Conservation (phyloP, 2,329 filamentous ascomycete genomes). For the Salinomyces thailandicus region DNA sequence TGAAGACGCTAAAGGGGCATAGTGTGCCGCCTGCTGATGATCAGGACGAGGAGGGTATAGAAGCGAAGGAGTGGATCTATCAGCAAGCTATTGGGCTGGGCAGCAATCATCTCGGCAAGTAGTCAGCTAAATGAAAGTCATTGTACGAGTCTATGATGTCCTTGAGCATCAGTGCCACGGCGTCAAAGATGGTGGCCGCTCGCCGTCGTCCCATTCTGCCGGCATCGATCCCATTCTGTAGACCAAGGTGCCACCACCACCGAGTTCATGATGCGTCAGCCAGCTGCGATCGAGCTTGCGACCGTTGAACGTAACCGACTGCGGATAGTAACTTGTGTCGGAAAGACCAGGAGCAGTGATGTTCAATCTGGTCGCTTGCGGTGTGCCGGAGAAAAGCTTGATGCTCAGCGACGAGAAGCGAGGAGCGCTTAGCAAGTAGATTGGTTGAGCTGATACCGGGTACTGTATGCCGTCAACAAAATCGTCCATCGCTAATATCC, state of each 20-base stretch:
- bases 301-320: background rate
- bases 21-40: constrained; percentile 20
- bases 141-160: background rate
- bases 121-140: too few relatives aligned
- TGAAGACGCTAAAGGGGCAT: constrained; percentile 30
- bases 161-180: background rate
- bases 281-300: background rate
- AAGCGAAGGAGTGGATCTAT: constrained; percentile 34
- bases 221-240: background rate
- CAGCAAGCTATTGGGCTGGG: constrained; percentile 29
- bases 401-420: background rate
- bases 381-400: background rate
- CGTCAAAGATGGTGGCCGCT: background rate
- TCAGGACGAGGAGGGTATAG: constrained; percentile 27
- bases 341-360: background rate
- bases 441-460: background rate
- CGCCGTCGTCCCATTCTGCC: background rate
- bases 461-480: background rate
- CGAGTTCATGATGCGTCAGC: background rate
- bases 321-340: background rate
- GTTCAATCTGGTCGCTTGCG: background rate
- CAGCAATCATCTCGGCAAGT: constrained; percentile 6
- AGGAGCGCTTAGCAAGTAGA: background rate
- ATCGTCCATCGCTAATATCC: too few relatives aligned
- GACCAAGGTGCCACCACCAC: background rate